Conservation (phyloP, 768 basidiomycete genomes). For the Kwoniella newhampshirensis region DNA sequence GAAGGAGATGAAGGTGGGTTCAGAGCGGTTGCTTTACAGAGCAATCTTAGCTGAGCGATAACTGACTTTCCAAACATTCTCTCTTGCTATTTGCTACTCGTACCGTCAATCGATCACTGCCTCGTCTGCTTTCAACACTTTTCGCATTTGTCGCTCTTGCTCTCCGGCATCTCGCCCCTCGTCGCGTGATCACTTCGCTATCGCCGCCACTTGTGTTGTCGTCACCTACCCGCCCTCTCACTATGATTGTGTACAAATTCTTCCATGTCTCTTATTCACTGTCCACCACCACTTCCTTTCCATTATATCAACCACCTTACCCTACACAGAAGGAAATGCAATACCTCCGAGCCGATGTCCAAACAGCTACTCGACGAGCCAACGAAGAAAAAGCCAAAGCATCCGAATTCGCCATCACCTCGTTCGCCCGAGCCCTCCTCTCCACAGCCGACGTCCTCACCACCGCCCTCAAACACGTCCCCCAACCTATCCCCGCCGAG, state of each 20-base stretch:
- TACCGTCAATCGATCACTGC: too few relatives aligned
- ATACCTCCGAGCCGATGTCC: constrained; percentile 90
- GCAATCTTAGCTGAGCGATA: not conserved
- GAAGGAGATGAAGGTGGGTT: constrained; percentile 73
- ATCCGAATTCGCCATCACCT: constrained; percentile 86
- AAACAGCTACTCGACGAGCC: constrained; percentile 89
- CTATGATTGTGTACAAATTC: too few relatives aligned
- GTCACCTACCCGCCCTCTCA: too few relatives aligned
- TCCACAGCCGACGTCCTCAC: constrained; percentile 66
- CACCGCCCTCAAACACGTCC: constrained; percentile 52
- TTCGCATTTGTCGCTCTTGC: too few relatives aligned
- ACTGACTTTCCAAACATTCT: not conserved
- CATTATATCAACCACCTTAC: not conserved
- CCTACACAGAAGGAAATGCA: constrained; percentile 72
- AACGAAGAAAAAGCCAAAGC: constrained; percentile 89
- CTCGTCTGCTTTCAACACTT: too few relatives aligned
- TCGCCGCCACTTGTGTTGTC: too few relatives aligned
- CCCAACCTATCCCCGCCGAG: constrained; percentile 47
- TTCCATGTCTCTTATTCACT: not conserved
- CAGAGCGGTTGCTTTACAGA: constrained; percentile 53
- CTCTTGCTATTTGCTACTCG: too few relatives aligned
- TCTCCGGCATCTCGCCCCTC: too few relatives aligned
- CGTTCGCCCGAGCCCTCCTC: constrained; percentile 66
- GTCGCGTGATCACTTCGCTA: too few relatives aligned
- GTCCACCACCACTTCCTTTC: not conserved